Conservation (phyloP, 345 rosid genomes). For the Eucalyptus globulus region DNA sequence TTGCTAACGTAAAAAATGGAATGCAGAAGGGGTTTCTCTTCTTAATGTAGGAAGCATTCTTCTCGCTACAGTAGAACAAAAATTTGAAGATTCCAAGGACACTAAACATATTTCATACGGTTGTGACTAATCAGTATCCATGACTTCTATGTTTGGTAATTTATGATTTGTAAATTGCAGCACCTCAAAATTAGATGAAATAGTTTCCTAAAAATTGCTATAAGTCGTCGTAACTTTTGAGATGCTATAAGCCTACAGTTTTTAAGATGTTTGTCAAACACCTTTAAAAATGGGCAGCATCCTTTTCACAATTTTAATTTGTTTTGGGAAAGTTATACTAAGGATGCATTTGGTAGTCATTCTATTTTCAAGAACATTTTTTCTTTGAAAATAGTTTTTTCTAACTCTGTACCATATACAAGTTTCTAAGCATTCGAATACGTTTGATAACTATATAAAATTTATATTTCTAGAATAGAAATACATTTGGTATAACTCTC, state of each 20-base stretch:
- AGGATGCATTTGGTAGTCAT: too few relatives aligned
- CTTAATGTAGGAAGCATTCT: neutral
- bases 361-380: too few relatives aligned
- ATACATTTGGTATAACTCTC: too few relatives aligned
- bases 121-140: neutral
- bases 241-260: neutral
- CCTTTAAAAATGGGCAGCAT: too few relatives aligned
- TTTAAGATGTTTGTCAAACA: neutral
- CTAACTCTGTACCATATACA: fast-evolving
- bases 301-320: neutral
- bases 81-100: neutral
- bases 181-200: neutral
- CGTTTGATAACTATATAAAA: too few relatives aligned
- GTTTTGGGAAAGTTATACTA: neutral
- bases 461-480: too few relatives aligned
- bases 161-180: neutral
- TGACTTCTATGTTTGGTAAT: too few relatives aligned
- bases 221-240: neutral
- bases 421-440: fast-evolving
- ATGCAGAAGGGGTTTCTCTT: neutral
- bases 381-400: fast-evolving
- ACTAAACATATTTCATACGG: neutral
- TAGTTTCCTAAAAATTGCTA: neutral
- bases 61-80: neutral
- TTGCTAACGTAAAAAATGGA: neutral